These are phyloP conservation scores for Colletotrichum viniferum DNA, from an alignment of 2,329 filamentous ascomycete species.

Conservation along the genomic window DNA sequence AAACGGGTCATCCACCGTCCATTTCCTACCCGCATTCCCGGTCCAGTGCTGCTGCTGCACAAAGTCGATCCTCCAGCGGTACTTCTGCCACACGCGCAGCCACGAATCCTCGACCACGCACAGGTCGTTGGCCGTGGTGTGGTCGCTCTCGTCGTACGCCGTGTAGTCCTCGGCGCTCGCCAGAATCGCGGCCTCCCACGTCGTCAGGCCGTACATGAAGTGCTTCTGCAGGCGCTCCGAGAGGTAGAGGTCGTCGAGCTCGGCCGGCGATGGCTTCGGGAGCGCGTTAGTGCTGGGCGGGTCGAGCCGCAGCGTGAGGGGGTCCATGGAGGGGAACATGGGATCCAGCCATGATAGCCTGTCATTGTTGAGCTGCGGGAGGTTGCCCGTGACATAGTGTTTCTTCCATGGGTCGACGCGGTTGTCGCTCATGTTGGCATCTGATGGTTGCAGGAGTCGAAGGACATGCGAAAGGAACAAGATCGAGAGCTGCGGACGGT, in stretches of 20 bases:
- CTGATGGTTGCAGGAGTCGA: not conserved
- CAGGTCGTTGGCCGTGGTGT: not conserved
- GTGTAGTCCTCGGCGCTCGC: not conserved
- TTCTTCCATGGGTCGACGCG: not conserved
- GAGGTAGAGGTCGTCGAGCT: slow-evolving; percentile 11
- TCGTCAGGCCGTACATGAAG: not conserved
- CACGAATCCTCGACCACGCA: slow-evolving; percentile 5
- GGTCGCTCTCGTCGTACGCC: not conserved
- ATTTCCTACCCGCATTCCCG: not conserved
- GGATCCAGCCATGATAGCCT: slow-evolving; percentile 15
- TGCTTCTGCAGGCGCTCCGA: not conserved
- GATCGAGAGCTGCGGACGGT: not conserved
- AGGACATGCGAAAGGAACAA: not conserved
- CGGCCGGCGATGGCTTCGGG: not conserved
- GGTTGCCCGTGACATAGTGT: not conserved
- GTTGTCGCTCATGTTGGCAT: not conserved
- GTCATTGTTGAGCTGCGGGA: not conserved
- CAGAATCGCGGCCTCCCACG: slow-evolving; percentile 15
- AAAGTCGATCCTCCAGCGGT: slow-evolving; percentile 16
- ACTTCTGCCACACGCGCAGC: slow-evolving; percentile 4
- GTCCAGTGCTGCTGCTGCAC: not conserved
- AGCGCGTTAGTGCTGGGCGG: not conserved
- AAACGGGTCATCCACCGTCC: slow-evolving; percentile 3
- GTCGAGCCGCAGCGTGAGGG: not conserved
- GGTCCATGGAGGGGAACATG: not conserved